Evolutionary conservation across 805 yeast species (phyloP).

Genomic region (Candida coleopterorum): DNA sequence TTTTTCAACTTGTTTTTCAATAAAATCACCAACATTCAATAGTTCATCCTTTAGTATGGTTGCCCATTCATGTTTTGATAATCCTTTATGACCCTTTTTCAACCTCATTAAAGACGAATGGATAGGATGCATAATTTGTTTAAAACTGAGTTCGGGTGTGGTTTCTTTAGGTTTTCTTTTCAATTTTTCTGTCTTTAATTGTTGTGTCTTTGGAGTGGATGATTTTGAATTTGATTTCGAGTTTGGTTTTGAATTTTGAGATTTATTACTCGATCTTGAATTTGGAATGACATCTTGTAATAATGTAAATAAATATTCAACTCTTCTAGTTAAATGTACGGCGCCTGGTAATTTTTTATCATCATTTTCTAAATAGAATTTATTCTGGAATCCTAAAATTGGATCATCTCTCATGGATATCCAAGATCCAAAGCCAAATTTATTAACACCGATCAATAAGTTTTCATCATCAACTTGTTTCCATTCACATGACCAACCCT

Average conservation of each 20-base stretch:
- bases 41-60: conserved; percentile 62
- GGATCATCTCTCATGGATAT: conserved; percentile 93
- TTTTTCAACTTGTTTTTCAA: conserved; percentile 20
- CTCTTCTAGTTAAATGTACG: conserved; percentile 86
- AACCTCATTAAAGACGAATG: conserved; percentile 60
- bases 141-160: conserved; percentile 1
- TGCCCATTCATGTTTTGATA: conserved; percentile 77
- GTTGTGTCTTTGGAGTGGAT: conserved; percentile 7
- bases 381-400: conserved; percentile 76
- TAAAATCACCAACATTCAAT: conserved; percentile 69
- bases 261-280: conserved; percentile 14
- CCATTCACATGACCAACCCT: conserved; percentile 93
- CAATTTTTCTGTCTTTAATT: conserved; percentile 1
- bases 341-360: conserved; percentile 81
- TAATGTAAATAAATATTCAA: conserved; percentile 76
- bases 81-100: conserved; percentile 66
- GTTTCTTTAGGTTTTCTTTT: conserved; percentile 8
- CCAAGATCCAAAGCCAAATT: conserved; percentile 98
- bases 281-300: conserved; percentile 59
- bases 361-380: conserved; percentile 59
- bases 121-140: conserved; percentile 56
- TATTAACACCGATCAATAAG: conserved; percentile 79
- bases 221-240: conserved; percentile 1
- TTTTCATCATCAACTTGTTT: conserved; percentile 74
- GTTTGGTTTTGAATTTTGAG: conserved; percentile 7